Conservation (phyloP, 2,329 filamentous ascomycete species). For the Aureobasidium sp. region DNA sequence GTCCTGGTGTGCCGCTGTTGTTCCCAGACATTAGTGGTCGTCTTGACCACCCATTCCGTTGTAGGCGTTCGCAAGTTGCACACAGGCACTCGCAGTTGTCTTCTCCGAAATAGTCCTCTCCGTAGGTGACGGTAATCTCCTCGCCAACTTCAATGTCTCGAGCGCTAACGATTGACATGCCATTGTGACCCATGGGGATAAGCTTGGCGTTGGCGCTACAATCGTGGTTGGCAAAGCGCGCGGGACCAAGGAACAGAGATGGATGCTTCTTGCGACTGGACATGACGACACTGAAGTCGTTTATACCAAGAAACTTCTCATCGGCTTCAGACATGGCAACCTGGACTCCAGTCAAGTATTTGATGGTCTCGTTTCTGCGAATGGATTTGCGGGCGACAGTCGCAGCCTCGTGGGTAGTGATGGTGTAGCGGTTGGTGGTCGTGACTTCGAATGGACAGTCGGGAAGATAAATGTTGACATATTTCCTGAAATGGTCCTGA, state of each 20-base stretch:
- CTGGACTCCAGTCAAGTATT: conserved; percentile 83
- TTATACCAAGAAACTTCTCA: conserved; percentile 67
- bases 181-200: conserved; percentile 72
- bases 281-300: conserved; percentile 95
- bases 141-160: conserved; percentile 78
- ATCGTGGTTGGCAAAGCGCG: conserved; percentile 94
- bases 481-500: conserved; percentile 73
- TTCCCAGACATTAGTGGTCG: not conserved
- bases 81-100: conserved; percentile 95
- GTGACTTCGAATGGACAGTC: conserved; percentile 94
- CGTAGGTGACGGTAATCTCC: conserved; percentile 94
- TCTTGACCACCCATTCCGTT: conserved; percentile 68
- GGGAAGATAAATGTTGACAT: conserved; percentile 84
- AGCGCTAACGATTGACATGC: conserved; percentile 83
- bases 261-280: conserved; percentile 85
- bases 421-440: conserved; percentile 89
- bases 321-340: conserved; percentile 89
- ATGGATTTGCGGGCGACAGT: conserved; percentile 75
- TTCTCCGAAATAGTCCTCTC: conserved; percentile 90
- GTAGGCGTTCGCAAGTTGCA: conserved; percentile 67
- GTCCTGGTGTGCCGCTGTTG: not conserved
- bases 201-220: conserved; percentile 87
- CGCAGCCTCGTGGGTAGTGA: conserved; percentile 79
- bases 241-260: conserved; percentile 88
- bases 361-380: conserved; percentile 74